Evolutionary conservation across 1,139 yeast genomes (phyloP), one percentile per base, ranked within the genome.

Genomic region (Candida freyschussii): DNA sequence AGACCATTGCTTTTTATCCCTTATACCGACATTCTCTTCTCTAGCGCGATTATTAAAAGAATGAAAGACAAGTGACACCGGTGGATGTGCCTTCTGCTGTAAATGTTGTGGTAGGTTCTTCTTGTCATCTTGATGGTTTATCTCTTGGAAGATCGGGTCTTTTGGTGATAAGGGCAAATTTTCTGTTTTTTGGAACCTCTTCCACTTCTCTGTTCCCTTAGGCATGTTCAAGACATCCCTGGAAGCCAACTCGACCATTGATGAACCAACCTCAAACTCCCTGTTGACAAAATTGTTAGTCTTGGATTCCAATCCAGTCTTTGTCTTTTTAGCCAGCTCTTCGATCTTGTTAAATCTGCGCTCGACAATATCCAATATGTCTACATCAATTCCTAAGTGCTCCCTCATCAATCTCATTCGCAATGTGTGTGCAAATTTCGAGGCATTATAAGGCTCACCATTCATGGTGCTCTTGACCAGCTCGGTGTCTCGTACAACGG

Each of bases 371-470:
- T 91, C 98, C 25, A 91, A 62, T 17, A 81, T 67, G 58, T 93
- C 98, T 29, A 89, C 91, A 56, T 85, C 91, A 31, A 94, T 80
- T 13, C 98, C 99, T 21, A 93, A 57, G 59, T 93, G 98, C 55
- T 93, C 99, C 44, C 98, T 73, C 98, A 93, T 91, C 30, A 93
- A 67, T 41, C 97, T 70, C 65, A 87, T 74, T 53, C 99, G 69
- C 43, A 93, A 63, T 3, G 93, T 81, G 56, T 87, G 95, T 0
- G 97, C 87, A 64, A 91, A 93, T 47, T 77, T 78, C 2, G 87
- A 93, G 1, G 91, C 98, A 41, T 68, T 59, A 55, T 74, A 89
- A 0, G 85, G 83, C 50, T 75, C 63, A 2, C 95, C 96, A 41
- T 77, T 81, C 96, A 93, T 89, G 11, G 64, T 66, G 0, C 89